These are phyloP conservation scores for Cornus florida DNA, from an alignment of 148 eudicot genomes.

Conservation along the genomic window DNA sequence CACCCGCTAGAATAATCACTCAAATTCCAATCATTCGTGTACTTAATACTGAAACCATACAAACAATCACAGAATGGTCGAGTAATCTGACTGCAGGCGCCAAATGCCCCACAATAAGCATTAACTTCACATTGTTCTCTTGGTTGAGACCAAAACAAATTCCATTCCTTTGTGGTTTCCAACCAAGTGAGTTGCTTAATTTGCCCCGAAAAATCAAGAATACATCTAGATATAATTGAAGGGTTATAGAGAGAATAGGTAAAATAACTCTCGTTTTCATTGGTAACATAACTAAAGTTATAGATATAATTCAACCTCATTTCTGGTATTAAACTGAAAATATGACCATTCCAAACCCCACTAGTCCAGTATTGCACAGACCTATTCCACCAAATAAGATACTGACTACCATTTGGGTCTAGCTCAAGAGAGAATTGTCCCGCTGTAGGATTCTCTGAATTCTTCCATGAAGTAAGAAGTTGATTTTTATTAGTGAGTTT, in stretches of 20 bases:
- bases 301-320: conserved; percentile 48
- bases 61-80: conserved; percentile 49
- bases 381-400: no score
- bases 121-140: no score
- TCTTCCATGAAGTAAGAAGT: no score
- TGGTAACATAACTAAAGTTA: conserved; percentile 47
- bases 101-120: conserved; percentile 52
- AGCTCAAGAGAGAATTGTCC: no score
- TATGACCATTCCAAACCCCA: no score
- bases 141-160: no score
- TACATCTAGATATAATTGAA: conserved; percentile 41
- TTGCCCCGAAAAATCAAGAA: conserved; percentile 58
- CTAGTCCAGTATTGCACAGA: no score
- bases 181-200: conserved; percentile 43
- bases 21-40: conserved; percentile 35
- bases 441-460: no score
- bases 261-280: conserved; percentile 56
- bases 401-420: no score
- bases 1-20: conserved; percentile 61
- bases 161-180: conserved; percentile 13
- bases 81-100: conserved; percentile 35
- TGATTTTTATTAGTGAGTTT: no score
- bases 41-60: conserved; percentile 29
- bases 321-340: no score
- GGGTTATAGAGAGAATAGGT: conserved; percentile 34